phyloP scores from a whole-genome alignment of 2,329 filamentous ascomycete genomes.

The Microdochium paspali region DNA sequence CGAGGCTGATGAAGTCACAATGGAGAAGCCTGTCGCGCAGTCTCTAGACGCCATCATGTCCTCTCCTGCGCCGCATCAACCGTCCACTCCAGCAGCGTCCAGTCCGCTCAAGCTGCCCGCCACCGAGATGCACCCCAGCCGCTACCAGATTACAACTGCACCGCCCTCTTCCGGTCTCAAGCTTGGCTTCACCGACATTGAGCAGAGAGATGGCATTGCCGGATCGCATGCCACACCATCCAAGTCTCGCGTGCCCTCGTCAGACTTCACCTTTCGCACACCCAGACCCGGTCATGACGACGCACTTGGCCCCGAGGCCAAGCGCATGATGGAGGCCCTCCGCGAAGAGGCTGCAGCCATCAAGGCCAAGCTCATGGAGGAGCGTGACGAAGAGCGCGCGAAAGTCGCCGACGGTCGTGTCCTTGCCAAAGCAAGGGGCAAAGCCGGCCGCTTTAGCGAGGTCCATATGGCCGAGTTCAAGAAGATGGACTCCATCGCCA shows the following conservation, averaged over 20 bases:
- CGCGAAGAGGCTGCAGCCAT: conserved; percentile 63
- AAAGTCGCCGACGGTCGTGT: conserved; percentile 46
- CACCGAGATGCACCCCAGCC: conserved; percentile 88
- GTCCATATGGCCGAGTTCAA: conserved; percentile 83
- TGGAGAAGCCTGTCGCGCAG: conserved; percentile 13
- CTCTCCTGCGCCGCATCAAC: conserved; percentile 20
- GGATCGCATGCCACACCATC: conserved; percentile 53
- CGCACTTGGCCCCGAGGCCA: conserved; percentile 51
- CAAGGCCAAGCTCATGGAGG: conserved; percentile 56
- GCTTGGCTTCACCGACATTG: conserved; percentile 74
- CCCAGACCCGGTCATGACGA: conserved; percentile 37
- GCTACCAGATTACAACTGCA: conserved; percentile 66
- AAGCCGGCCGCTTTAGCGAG: conserved; percentile 70
- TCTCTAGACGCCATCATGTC: conserved; percentile 22
- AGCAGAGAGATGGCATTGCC: conserved; percentile 38
- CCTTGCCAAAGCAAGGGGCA: conserved; percentile 73
- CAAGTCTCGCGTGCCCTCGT: conserved; percentile 43
- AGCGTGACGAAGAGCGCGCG: conserved; percentile 45
- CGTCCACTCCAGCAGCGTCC: conserved; percentile 52
- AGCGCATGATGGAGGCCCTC: conserved; percentile 55
- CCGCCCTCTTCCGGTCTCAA: conserved; percentile 71
- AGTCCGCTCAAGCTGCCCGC: conserved; percentile 60
- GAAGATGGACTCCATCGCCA: conserved; percentile 95
- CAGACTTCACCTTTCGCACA: conserved; percentile 58
- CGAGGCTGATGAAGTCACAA: conserved; percentile 31